Conservation (phyloP, 805 yeast species). For the Pichia occidentalis region DNA sequence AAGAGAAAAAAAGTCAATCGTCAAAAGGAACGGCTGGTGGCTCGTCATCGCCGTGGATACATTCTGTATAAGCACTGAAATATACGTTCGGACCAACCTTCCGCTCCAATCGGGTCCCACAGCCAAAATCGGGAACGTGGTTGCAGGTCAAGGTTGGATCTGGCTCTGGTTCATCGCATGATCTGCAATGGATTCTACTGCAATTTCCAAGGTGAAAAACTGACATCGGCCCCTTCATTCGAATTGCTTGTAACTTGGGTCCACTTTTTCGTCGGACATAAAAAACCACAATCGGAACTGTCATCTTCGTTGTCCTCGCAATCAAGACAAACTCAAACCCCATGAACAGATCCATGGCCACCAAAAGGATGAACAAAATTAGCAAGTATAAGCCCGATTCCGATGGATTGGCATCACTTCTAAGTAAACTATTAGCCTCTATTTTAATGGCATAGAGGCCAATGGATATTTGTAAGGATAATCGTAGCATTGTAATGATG, state of each 20-base stretch:
- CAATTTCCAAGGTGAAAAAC: constrained; percentile 55
- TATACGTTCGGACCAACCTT: constrained; percentile 69
- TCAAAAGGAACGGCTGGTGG: constrained; percentile 67
- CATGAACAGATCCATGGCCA: constrained; percentile 79
- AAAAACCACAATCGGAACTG: constrained; percentile 68
- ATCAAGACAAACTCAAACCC: constrained; percentile 62
- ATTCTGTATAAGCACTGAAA: constrained; percentile 66
- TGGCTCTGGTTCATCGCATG: constrained; percentile 50
- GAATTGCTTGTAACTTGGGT: constrained; percentile 49
- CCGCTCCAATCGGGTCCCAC: constrained; percentile 70
- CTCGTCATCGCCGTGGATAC: constrained; percentile 75
- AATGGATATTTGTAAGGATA: constrained; percentile 50
- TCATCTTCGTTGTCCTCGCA: constrained; percentile 73
- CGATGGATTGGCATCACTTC: constrained; percentile 62
- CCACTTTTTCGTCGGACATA: constrained; percentile 62
- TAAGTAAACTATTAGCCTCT: constrained; percentile 52
- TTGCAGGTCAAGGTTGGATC: constrained; percentile 50
- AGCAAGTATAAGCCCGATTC: constrained; percentile 54
- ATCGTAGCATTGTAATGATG: constrained; percentile 59
- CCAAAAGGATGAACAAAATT: constrained; percentile 68
- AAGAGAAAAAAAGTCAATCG: constrained; percentile 48
- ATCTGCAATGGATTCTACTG: constrained; percentile 45
- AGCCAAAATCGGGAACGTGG: constrained; percentile 57
- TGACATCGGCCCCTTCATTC: constrained; percentile 47
- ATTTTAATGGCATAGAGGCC: constrained; percentile 46